Evolutionary conservation across 169 alveolate genomes (phyloP), one percentile per base, ranked within the genome.

Genomic region (Amoebophrya sp.): DNA sequence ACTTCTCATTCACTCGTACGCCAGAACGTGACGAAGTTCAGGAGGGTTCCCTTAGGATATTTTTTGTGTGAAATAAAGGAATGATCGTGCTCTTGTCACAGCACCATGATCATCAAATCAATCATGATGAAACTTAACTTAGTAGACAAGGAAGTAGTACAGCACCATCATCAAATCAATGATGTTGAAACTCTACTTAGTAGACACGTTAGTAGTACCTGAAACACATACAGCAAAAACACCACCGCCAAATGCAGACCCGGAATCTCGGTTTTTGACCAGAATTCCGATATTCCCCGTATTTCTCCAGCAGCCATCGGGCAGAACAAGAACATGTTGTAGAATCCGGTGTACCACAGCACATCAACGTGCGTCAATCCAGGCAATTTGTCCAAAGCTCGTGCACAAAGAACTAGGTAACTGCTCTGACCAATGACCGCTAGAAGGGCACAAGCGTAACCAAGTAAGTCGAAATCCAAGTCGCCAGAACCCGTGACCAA

Each of bases 21-120:
- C 83, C 83, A 65, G 33, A 65, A 65, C 83, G 83, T 65, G 36
- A 65, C 83, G 83, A 26, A 65, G 83, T 65, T 65, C 83, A 65
- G 83, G 33, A 65, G 83, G 2, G 83, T 65, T 1, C 83, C 83
- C 83, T 65, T 10, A 53, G 23, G 10, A 53, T 53, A 53, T 14
- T 53, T 53, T 23, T 53, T 53, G 10, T 10, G 23, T 53, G 10
- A 23, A 14, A 53, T 10, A 53, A 53, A 10, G 76, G 23, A 14
- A 53, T 23, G 76, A 53, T 53, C 76, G 76, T 10, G n/a, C 23
- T 53, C n/a, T 53, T 53, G 76, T 10, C 10, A 53, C 23, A 53
- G 76, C 23, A 53, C 23, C n/a, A 53, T 53, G 76, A 53, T 53
- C 76, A 53, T 53, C 76, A 53, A 53, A 53, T 53, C 76, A 14